Percentiles rank a stretch among this genome's conserved stretches.
phyloP scores from a whole-genome alignment of 495 filamentous ascomycete genomes.

The Podospora pseudopauciseta region DNA sequence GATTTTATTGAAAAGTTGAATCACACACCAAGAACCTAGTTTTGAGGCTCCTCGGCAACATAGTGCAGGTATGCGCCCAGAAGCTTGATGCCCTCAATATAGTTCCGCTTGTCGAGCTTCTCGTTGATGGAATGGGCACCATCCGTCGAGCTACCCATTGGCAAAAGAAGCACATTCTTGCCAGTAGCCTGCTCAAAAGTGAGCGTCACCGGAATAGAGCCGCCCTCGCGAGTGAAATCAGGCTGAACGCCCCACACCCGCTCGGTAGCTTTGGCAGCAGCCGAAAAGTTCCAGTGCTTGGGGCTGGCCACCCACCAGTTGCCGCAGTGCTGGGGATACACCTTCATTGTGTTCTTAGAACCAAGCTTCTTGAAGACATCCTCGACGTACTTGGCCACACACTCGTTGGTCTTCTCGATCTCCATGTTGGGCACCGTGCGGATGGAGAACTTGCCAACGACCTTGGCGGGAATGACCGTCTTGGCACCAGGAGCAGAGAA shows the following conservation, averaged over 20 bases:
- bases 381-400: conserved; percentile 76
- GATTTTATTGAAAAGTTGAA: neutral
- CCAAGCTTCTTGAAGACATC: conserved; percentile 74
- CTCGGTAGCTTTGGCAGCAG: conserved; percentile 87
- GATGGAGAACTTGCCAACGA: conserved; percentile 96
- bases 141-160: conserved; percentile 96
- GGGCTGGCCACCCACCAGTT: conserved; percentile 99
- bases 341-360: conserved; percentile 86
- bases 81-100: conserved; percentile 97
- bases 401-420: conserved; percentile 75
- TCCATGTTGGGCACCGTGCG: conserved; percentile 98
- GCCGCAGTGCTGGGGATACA: conserved; percentile 76
- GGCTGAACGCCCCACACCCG: conserved; percentile 88
- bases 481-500: conserved; percentile 93
- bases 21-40: conserved; percentile 19
- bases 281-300: conserved; percentile 97
- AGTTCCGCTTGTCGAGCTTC: conserved; percentile 95
- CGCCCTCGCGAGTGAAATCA: conserved; percentile 94
- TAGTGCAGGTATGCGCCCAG: conserved; percentile 95
- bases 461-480: conserved; percentile 97
- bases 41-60: conserved; percentile 80
- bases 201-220: conserved; percentile 92
- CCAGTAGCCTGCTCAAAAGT: conserved; percentile 98
- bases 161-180: conserved; percentile 93
- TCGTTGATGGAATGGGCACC: conserved; percentile 97